Percentiles rank a stretch among this genome's conserved stretches.
Conservation (phyloP, 2,329 filamentous ascomycete species). For the Teratosphaeria gauchensis region DNA sequence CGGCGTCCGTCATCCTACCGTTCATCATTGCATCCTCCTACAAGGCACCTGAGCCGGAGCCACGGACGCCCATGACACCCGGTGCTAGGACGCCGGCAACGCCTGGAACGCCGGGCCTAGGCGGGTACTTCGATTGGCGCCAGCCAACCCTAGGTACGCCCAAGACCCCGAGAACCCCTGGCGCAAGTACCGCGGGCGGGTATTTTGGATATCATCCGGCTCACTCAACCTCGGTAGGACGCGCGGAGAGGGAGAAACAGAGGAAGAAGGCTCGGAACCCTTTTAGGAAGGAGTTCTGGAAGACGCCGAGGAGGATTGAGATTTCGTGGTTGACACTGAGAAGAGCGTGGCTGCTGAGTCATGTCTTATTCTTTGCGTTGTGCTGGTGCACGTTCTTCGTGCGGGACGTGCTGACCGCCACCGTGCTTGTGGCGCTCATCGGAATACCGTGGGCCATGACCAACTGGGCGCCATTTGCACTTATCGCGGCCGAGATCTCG, state of each 20-base stretch:
- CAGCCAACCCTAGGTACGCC: slow-evolving; percentile 3
- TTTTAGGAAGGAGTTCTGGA: neutral
- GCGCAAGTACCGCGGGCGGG: neutral
- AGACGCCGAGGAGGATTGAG: slow-evolving; percentile 36
- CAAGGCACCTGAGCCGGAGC: slow-evolving; percentile 32
- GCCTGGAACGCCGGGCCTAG: neutral
- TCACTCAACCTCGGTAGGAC: neutral
- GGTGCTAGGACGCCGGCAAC: neutral
- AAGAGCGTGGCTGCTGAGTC: slow-evolving; percentile 74
- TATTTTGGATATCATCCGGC: slow-evolving; percentile 3
- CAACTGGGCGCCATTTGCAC: slow-evolving; percentile 89
- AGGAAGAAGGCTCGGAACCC: neutral
- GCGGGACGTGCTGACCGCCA: slow-evolving; percentile 59
- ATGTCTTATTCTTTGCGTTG: slow-evolving; percentile 70
- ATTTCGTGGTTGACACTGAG: slow-evolving; percentile 81
- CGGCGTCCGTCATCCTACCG: slow-evolving; percentile 72
- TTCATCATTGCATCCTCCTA: slow-evolving; percentile 80
- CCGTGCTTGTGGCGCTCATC: slow-evolving; percentile 66
- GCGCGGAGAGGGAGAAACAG: neutral
- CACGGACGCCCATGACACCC: slow-evolving; percentile 29
- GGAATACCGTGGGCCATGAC: slow-evolving; percentile 90
- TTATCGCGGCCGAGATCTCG: slow-evolving; percentile 87
- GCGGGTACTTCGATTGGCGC: slow-evolving; percentile 1
- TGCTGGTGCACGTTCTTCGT: slow-evolving; percentile 82
- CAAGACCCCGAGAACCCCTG: neutral